These are phyloP conservation scores for Russula emetica DNA, from an alignment of 768 basidiomycete species.

Conservation along the genomic window DNA sequence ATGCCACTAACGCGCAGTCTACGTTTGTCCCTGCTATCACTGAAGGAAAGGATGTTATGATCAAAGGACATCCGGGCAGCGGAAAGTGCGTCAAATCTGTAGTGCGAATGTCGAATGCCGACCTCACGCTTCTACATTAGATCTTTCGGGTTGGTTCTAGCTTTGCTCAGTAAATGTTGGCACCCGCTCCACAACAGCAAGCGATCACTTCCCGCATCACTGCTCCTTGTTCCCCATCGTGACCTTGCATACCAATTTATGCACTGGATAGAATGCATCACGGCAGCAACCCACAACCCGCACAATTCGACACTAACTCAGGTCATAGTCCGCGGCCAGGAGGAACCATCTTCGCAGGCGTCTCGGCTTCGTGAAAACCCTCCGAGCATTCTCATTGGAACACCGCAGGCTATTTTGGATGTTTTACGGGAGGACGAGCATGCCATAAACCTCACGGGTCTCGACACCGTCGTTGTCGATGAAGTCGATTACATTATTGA, in stretches of 20 bases:
- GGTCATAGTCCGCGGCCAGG: slow-evolving; percentile 56
- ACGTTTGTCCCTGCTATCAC: slow-evolving; percentile 60
- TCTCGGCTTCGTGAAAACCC: slow-evolving; percentile 29
- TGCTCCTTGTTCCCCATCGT: slow-evolving; percentile 24
- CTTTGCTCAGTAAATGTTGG: slow-evolving; percentile 56
- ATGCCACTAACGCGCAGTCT: slow-evolving; percentile 57
- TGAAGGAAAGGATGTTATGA: slow-evolving; percentile 52
- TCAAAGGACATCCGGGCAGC: slow-evolving; percentile 70
- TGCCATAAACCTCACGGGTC: slow-evolving; percentile 43
- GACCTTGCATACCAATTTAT: slow-evolving; percentile 23
- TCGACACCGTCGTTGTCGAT: slow-evolving; percentile 64
- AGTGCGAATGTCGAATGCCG: background rate
- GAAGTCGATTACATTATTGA: slow-evolving; percentile 72
- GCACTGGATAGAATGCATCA: slow-evolving; percentile 20
- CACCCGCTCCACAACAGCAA: slow-evolving; percentile 20
- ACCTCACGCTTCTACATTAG: slow-evolving; percentile 37
- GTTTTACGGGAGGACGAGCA: slow-evolving; percentile 43
- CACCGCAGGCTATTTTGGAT: slow-evolving; percentile 65
- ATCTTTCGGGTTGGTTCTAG: slow-evolving; percentile 67
- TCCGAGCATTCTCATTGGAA: slow-evolving; percentile 68
- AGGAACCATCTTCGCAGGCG: slow-evolving; percentile 38
- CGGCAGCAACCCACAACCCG: background rate
- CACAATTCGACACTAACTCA: slow-evolving; percentile 45
- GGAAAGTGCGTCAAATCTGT: slow-evolving; percentile 57
- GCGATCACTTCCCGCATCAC: slow-evolving; percentile 11